A percentile compares a stretch with the other conserved stretches of the same genome.
Conservation (phyloP, 257 asterid species). For the Lycium ferocissimum region DNA sequence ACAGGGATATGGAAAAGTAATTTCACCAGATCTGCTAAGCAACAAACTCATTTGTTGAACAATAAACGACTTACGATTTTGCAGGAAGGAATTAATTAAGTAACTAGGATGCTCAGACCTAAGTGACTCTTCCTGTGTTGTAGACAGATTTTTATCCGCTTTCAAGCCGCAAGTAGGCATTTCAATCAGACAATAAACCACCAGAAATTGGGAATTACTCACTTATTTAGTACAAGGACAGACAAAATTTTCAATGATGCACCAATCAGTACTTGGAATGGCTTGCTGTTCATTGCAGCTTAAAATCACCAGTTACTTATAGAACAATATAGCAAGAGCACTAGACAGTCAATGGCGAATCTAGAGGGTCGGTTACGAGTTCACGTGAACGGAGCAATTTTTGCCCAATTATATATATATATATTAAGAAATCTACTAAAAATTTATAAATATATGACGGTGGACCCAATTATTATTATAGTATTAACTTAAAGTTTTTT, state of each 20-base stretch:
- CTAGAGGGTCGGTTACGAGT: too few species aligned
- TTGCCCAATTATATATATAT: too few species aligned
- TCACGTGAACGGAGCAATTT: too few species aligned
- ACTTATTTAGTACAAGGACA: neutral
- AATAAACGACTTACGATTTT: neutral
- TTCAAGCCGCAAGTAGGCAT: neutral
- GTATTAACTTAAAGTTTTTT: too few species aligned
- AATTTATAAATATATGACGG: too few species aligned
- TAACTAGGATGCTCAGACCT: neutral
- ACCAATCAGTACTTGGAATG: neutral
- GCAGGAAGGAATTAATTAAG: neutral
- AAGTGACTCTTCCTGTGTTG: constrained; percentile 1
- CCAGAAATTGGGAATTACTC: neutral
- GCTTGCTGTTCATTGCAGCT: neutral
- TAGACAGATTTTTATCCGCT: neutral
- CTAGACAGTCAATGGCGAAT: neutral
- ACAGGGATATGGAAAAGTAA: constrained; percentile 5
- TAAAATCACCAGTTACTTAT: neutral
- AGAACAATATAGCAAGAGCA: neutral
- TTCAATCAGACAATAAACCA: neutral
- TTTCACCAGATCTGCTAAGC: neutral
- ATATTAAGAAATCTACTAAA: too few species aligned
- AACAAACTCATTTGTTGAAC: neutral
- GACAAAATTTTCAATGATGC: neutral
- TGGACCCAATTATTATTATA: too few species aligned